Conservation (phyloP, 495 filamentous ascomycete species). For the Aspergillus diversus region DNA sequence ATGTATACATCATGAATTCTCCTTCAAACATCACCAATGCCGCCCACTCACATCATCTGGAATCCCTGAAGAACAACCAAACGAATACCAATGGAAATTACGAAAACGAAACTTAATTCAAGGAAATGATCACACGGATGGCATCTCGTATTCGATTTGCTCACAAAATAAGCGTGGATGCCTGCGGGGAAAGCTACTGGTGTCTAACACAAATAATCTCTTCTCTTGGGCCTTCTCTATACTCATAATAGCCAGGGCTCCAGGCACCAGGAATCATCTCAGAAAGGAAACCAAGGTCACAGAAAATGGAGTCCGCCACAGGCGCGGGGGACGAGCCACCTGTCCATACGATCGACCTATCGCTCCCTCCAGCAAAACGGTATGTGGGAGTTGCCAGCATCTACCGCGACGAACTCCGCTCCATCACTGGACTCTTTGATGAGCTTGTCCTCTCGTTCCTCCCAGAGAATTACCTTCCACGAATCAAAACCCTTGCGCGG, state of each 20-base stretch:
- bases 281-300: neutral
- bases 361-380: conserved; percentile 56
- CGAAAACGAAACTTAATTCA: neutral
- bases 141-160: neutral
- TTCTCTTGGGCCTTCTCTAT: neutral
- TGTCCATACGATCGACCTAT: conserved; percentile 60
- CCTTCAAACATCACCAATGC: neutral
- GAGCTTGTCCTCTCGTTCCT: conserved; percentile 35
- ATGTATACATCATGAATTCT: too few relatives aligned
- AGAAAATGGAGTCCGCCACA: conserved; percentile 5
- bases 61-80: neutral
- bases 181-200: neutral
- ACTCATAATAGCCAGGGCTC: neutral
- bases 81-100: neutral
- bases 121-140: neutral
- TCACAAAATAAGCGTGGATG: neutral
- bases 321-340: conserved; percentile 30
- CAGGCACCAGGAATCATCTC: neutral
- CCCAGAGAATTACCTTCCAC: conserved; percentile 28
- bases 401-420: conserved; percentile 45
- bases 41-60: neutral
- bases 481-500: conserved; percentile 42
- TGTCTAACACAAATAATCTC: neutral
- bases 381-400: conserved; percentile 53
- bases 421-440: conserved; percentile 54